Percentiles rank a stretch among this genome's conserved stretches.
Evolutionary conservation across 768 basidiomycete genomes (phyloP).

Genomic region (Cystofilobasidium macerans): DNA sequence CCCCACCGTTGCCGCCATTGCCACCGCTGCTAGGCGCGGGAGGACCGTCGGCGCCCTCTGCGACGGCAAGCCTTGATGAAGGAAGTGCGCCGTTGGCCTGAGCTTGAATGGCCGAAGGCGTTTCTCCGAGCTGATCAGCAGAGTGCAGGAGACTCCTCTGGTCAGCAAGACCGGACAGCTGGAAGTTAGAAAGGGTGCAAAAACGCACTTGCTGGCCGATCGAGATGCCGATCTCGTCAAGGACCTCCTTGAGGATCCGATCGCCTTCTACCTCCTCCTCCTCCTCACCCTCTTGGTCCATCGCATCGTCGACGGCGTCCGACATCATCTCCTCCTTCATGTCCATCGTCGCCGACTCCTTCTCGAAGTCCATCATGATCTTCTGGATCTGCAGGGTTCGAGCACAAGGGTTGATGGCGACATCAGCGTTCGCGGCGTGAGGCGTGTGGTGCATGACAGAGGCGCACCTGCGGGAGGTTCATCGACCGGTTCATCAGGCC

Average conservation of each 20-base stretch:
- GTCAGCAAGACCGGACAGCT: neutral
- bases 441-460: neutral
- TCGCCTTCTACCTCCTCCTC: constrained; percentile 95
- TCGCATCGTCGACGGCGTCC: constrained; percentile 92
- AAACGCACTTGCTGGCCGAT: constrained; percentile 59
- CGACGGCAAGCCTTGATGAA: constrained; percentile 64
- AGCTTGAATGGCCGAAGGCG: constrained; percentile 57
- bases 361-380: constrained; percentile 98
- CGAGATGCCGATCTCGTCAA: constrained; percentile 92
- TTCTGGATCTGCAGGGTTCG: constrained; percentile 57
- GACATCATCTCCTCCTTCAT: constrained; percentile 99
- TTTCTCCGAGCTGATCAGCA: constrained; percentile 60
- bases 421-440: neutral
- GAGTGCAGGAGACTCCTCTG: neutral
- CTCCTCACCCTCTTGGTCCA: constrained; percentile 72
- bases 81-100: constrained; percentile 51
- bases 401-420: neutral
- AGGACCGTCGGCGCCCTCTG: constrained; percentile 59
- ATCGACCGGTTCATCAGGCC: constrained; percentile 91
- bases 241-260: constrained; percentile 84
- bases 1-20: constrained; percentile 29
- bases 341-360: constrained; percentile 95
- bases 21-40: constrained; percentile 31
- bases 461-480: constrained; percentile 58
- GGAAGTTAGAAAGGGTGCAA: neutral